Evolutionary conservation across 108 stramenopile species (phyloP), one percentile per base, ranked within the genome.

Genomic region (Skeletonema menzelii): DNA sequence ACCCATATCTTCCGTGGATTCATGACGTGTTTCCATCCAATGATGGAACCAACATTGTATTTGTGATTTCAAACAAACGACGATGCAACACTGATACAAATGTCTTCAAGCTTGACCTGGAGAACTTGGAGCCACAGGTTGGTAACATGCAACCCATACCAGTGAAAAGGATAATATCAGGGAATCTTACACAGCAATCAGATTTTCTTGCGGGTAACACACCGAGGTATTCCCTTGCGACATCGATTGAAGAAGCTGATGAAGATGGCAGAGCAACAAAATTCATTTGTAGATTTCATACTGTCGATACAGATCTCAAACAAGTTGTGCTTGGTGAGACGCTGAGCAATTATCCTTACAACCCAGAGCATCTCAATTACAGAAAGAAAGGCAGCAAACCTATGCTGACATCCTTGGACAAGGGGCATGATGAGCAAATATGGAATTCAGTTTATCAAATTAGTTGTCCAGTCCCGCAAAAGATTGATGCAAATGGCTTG

Each of bases 1-100:
- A 82, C 61, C 72, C 80, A 7, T 82, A 53, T 40, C 61, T 82
- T 34, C 80, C 80, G 1, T 82, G 80, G 80, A 75, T 82, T 17
- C 76, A 77, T 38, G 80, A 82, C 58, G 53, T 72, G 0, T 82
- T 82, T 42, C 80, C 80, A 17, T 64, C 75, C 6, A 32, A 40
- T n/a, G 63, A 77, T 56, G 80, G 80, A 0, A 28, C 17, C 0
- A 17, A 77, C 20, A 35, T 82, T 34, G 77, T 73, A 59, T 78
- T 82, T 56, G 60, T 82, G 22, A 68, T 68, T 30, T 62, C 58
- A 1, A 82, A 82, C 49, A 77, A 78, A 59, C 63, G 81, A 13
- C 30, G 81, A 44, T 82, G 81, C 27, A 78, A 82, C 57, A 82
- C 75, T 7, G 76, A 77, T 57, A 79, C 84, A 14, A 65, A 58